Conservation (phyloP, 2,329 filamentous ascomycete genomes). For the Colletotrichum endophyticum region DNA sequence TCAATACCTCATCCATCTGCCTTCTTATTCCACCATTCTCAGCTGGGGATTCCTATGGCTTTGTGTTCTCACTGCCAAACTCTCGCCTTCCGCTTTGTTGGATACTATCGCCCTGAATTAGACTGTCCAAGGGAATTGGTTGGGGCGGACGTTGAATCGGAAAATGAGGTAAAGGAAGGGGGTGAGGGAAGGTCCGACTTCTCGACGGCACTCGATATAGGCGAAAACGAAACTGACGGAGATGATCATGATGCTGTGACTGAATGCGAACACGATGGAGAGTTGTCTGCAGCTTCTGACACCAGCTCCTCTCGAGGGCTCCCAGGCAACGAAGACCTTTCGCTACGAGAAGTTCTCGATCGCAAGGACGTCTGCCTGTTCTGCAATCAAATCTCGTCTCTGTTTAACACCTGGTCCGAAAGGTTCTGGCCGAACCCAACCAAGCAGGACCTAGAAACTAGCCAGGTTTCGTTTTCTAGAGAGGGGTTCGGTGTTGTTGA, state of each 20-base stretch:
- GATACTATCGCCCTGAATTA: not conserved
- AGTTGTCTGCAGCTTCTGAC: not conserved
- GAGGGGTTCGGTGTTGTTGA: fast-evolving
- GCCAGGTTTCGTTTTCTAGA: not conserved
- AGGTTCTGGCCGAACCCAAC: not conserved
- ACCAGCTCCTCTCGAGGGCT: not conserved
- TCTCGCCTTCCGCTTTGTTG: not conserved
- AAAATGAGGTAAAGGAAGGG: not conserved
- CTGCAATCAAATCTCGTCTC: not conserved
- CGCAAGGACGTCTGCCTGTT: not conserved
- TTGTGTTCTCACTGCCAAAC: not conserved
- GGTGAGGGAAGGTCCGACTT: not conserved
- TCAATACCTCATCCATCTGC: not conserved
- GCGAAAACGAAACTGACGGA: not conserved
- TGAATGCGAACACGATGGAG: fast-evolving
- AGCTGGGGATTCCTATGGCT: not conserved
- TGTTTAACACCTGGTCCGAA: not conserved
- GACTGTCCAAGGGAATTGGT: not conserved
- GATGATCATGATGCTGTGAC: not conserved
- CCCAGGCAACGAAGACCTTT: not conserved
- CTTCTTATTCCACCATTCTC: not conserved
- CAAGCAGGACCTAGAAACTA: not conserved
- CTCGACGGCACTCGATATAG: not conserved
- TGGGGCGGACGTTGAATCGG: not conserved
- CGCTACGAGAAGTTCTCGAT: not conserved